phyloP scores from a whole-genome alignment of 108 stramenopile genomes.

The Stephanodiscus minutulus region DNA sequence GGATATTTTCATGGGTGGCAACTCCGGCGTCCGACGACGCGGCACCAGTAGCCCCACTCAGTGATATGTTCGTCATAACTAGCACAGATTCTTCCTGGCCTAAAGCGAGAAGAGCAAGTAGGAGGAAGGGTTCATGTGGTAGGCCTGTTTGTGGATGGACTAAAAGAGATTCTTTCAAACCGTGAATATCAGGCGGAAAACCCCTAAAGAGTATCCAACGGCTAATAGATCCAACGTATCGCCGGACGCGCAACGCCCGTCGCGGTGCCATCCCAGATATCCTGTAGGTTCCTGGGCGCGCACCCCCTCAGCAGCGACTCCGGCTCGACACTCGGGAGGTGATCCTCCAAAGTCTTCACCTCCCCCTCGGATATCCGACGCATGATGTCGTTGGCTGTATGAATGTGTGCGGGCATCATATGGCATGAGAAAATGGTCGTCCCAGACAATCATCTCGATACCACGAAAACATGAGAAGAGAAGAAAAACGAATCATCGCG shows the following conservation, averaged over 20 bases:
- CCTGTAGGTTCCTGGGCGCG: conserved; percentile 3
- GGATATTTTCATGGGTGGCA: no score
- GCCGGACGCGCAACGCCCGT: not conserved
- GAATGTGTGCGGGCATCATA: not conserved
- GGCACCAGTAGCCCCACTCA: no score
- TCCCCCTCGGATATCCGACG: conserved; percentile 3
- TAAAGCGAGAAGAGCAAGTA: no score
- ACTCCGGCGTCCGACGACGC: no score
- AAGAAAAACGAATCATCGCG: no score
- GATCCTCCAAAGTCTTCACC: conserved; percentile 7
- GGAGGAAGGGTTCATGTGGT: no score
- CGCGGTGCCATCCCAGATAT: conserved; percentile 5
- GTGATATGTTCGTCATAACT: no score
- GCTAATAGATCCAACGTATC: conserved; percentile 13
- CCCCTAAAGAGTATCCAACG: no score
- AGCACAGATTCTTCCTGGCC: no score
- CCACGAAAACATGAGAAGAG: not conserved
- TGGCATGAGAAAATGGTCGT: not conserved
- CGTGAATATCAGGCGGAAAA: no score
- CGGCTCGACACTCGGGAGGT: conserved; percentile 13
- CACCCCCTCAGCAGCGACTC: not conserved
- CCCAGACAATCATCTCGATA: not conserved
- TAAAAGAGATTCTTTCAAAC: no score
- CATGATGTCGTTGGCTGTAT: conserved; percentile 10
- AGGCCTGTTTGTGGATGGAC: no score